These are phyloP conservation scores for Huntiella abstrusa DNA, from an alignment of 2,329 filamentous ascomycete genomes.

Conservation along the genomic window DNA sequence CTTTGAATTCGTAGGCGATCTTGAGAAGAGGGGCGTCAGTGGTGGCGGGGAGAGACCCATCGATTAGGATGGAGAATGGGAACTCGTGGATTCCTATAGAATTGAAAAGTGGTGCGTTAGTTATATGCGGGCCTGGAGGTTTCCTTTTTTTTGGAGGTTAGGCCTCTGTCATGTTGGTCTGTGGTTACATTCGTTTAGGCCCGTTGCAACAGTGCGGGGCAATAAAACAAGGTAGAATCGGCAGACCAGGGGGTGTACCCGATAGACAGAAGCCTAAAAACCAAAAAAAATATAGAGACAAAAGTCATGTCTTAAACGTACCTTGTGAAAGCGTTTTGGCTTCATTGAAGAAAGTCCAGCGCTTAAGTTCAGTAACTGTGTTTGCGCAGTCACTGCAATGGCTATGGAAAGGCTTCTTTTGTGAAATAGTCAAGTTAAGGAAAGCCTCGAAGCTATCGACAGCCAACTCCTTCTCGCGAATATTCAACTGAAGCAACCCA, in stretches of 20 bases:
- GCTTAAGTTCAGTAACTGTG: constrained; percentile 54
- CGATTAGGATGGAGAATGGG: constrained; percentile 75
- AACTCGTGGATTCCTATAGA: constrained; percentile 48
- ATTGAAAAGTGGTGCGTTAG: neutral
- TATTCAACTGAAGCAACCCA: constrained; percentile 56
- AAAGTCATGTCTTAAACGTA: constrained; percentile 14
- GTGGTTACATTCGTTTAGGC: neutral
- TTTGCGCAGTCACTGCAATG: constrained; percentile 63
- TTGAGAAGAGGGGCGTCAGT: constrained; percentile 54
- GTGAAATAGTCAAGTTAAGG: constrained; percentile 50
- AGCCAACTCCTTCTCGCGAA: constrained; percentile 47
- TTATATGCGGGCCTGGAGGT: too few relatives aligned
- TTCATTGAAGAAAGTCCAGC: constrained; percentile 56
- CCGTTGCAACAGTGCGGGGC: neutral
- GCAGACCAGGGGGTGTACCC: neutral
- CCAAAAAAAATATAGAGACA: neutral
- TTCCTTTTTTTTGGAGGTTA: neutral
- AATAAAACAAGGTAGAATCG: neutral
- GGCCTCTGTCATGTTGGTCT: too few relatives aligned
- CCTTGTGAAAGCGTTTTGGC: constrained; percentile 32
- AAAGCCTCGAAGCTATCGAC: constrained; percentile 56
- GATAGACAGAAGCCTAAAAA: neutral
- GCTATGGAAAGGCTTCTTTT: constrained; percentile 63
- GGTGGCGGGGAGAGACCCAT: constrained; percentile 68
- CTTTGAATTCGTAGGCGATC: constrained; percentile 63